These are phyloP conservation scores for Rhododendron molle DNA, from an alignment of 148 eudicot species.

Conservation along the genomic window DNA sequence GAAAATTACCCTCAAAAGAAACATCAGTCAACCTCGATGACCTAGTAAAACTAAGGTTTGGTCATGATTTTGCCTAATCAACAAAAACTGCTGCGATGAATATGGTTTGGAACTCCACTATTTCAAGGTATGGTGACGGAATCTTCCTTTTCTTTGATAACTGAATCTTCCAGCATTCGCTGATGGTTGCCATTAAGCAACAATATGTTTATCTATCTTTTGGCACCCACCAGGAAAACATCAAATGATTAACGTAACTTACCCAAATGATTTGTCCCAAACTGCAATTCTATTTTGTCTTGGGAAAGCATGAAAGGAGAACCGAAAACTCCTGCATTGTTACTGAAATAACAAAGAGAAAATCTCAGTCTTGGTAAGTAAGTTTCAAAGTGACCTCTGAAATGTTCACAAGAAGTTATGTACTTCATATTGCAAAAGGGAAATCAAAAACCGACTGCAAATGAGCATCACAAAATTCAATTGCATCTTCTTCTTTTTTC, in stretches of 20 bases:
- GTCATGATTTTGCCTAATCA: background rate
- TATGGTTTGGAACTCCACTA: background rate
- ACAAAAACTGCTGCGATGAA: background rate
- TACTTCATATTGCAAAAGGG: background rate
- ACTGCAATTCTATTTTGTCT: slow-evolving; percentile 81
- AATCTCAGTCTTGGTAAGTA: background rate
- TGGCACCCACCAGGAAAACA: background rate
- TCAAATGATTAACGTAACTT: slow-evolving; percentile 2
- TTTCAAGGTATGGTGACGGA: background rate
- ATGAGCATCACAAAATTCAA: background rate
- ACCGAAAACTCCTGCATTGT: slow-evolving; percentile 94
- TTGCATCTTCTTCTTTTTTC: slow-evolving; percentile 12
- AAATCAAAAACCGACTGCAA: background rate
- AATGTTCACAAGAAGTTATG: background rate
- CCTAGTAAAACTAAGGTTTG: background rate
- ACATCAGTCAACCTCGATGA: background rate
- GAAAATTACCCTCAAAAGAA: background rate
- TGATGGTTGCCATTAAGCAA: background rate
- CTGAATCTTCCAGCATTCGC: background rate
- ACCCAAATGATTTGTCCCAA: slow-evolving; percentile 91
- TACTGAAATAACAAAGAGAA: slow-evolving; percentile 36
- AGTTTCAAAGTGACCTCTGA: background rate
- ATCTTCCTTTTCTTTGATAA: background rate
- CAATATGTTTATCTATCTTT: background rate
- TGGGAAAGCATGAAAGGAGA: slow-evolving; percentile 64